A percentile compares a stretch with the other conserved stretches of the same genome.
These are phyloP conservation scores for Geranomyces michiganensis DNA, from an alignment of 192 early-diverging fungal species.

Conservation along the genomic window DNA sequence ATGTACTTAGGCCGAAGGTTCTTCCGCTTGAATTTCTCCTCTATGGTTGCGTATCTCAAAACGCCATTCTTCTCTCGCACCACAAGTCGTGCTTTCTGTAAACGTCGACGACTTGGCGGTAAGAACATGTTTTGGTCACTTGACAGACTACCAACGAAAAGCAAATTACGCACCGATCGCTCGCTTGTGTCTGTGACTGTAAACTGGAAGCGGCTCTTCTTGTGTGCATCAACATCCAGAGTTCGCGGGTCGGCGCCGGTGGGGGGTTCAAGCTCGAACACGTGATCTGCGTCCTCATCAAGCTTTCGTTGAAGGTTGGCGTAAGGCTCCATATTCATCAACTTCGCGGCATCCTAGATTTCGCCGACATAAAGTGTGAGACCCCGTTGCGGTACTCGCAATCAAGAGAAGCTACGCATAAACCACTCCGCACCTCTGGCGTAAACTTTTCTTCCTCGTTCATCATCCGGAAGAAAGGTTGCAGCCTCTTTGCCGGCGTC, in stretches of 20 bases:
- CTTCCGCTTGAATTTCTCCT: slow-evolving; percentile 42
- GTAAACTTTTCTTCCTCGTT: slow-evolving; percentile 77
- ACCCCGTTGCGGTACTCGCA: not conserved
- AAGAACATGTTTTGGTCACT: not conserved
- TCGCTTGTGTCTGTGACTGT: slow-evolving; percentile 61
- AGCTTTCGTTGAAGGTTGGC: slow-evolving; percentile 47
- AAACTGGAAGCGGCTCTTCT: slow-evolving; percentile 58
- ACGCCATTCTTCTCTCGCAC: slow-evolving; percentile 64
- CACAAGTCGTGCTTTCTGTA: slow-evolving; percentile 55
- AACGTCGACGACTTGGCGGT: not conserved
- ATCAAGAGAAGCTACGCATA: too few relatives aligned
- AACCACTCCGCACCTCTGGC: slow-evolving; percentile 52
- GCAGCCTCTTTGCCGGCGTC: slow-evolving; percentile 57
- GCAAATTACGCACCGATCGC: slow-evolving; percentile 22
- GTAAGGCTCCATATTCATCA: slow-evolving; percentile 70
- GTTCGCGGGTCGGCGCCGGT: slow-evolving; percentile 14
- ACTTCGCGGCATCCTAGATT: slow-evolving; percentile 72
- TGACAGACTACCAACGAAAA: not conserved
- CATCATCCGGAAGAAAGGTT: slow-evolving; percentile 79
- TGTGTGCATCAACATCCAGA: slow-evolving; percentile 39
- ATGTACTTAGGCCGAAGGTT: slow-evolving; percentile 41
- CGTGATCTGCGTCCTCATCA: slow-evolving; percentile 40
- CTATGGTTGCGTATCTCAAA: slow-evolving; percentile 48
- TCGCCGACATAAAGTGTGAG: not conserved
- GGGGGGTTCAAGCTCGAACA: slow-evolving; percentile 35